These are phyloP conservation scores for Hypocreales sp. DNA, from an alignment of 2,329 filamentous ascomycete species.

Conservation along the genomic window DNA sequence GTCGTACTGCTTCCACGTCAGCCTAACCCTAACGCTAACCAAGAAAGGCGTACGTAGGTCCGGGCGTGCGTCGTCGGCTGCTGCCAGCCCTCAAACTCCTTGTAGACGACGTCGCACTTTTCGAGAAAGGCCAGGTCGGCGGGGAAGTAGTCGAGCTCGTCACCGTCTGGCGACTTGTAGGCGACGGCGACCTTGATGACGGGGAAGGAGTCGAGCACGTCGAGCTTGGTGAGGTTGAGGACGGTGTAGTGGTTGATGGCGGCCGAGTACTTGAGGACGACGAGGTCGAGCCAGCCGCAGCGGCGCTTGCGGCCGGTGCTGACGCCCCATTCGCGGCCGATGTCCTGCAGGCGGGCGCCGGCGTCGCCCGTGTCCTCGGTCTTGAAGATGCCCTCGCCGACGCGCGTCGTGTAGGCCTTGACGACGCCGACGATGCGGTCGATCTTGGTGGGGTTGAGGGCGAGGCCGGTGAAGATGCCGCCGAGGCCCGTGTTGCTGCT, in stretches of 20 bases:
- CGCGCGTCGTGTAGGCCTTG: constrained; percentile 22
- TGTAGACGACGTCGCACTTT: constrained; percentile 3
- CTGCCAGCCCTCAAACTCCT: constrained; percentile 5
- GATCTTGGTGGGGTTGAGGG: constrained; percentile 36
- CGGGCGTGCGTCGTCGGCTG: constrained; percentile 3
- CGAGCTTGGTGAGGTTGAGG: constrained; percentile 7
- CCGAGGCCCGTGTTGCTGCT: constrained; percentile 12
- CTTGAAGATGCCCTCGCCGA: constrained; percentile 5
- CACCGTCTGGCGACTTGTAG: constrained; percentile 7
- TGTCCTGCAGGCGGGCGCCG: constrained; percentile 30
- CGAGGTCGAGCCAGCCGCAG: constrained; percentile 8
- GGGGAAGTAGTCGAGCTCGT: constrained; percentile 5
- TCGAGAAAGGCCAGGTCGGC: constrained; percentile 4
- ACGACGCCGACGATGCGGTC: constrained; percentile 46
- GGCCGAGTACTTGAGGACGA: constrained; percentile 3
- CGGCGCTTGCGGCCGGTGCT: constrained; percentile 6
- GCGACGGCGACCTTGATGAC: constrained; percentile 39
- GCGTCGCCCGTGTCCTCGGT: constrained; percentile 7
- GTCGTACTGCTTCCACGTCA: constrained; percentile 7
- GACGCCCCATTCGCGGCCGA: constrained; percentile 13
- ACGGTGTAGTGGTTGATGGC: constrained; percentile 4
- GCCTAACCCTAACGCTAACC: not conserved
- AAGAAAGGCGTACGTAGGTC: constrained; percentile 2
- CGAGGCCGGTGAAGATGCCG: constrained; percentile 11
- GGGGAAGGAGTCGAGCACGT: constrained; percentile 15